Base-by-base conservation (phyloP, 148 eudicot species). In the Rhododendron kiyosumense region DNA sequence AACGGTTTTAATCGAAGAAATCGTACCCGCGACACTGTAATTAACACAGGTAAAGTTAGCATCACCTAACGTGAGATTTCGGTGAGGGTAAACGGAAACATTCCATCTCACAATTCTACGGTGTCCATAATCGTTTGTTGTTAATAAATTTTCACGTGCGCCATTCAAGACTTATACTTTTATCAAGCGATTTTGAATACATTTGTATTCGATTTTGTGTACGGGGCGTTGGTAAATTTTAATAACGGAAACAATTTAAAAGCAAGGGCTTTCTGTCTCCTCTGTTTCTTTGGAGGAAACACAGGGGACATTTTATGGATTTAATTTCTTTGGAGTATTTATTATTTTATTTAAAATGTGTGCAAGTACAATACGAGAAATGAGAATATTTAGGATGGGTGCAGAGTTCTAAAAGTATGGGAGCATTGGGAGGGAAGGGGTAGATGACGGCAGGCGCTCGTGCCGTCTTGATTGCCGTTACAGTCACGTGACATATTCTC, bases 401-500 rank as follows among this genome's bases (percentile, higher is more conserved):
- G 30, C 59, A 13, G 78, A 24, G 78, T 22, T 49, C 71, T 7
- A 4, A n/a, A 18, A 18, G 71, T 17, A 59, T 38, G 52, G 26
- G n/a, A n/a, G n/a, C n/a, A n/a, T n/a, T n/a, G n/a, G n/a, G 67
- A 49, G 45, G 12, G 20, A 24, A 24, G 83, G 48, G 48, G 17
- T 24, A 28, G 49, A 71, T 83, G 88, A 76, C 84, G 86, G 87
- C 83, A 81, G 89, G 67, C 20, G 48, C 89, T 86, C 88, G 91
- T 89, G 92, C 90, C 79, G 86, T 89, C 86, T 91, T 80, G 92
- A 81, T 76, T 80, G 84, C 87, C 91, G 89, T 81, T 86, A 52
- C 84, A 79, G 86, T 76, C 79, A 84, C 91, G 91, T 91, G 92
- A 90, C 45, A 17, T 83, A 86, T 87, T 17, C 78, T 46, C 30